phyloP scores from a whole-genome alignment of 2,329 filamentous ascomycete genomes.

The Diaporthe nobilis region DNA sequence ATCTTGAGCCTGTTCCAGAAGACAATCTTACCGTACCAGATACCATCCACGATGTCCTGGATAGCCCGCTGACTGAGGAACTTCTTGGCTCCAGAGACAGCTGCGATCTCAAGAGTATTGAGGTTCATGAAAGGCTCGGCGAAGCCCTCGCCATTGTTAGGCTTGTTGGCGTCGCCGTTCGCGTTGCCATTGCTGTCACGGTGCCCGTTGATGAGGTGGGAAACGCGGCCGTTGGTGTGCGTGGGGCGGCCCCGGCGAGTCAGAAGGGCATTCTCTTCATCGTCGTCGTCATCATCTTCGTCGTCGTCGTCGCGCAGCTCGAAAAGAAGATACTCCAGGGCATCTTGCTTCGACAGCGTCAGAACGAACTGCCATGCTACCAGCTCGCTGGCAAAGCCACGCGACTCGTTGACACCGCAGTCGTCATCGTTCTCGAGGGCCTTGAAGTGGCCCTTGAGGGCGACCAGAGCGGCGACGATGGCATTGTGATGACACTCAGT shows the following conservation, averaged over 20 bases:
- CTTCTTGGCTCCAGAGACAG: constrained; percentile 78
- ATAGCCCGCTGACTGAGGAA: constrained; percentile 79
- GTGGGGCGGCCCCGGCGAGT: constrained; percentile 7
- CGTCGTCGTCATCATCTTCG: neutral
- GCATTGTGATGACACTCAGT: constrained; percentile 35
- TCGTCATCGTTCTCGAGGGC: constrained; percentile 35
- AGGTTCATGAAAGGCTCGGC: constrained; percentile 36
- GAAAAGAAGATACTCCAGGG: constrained; percentile 37
- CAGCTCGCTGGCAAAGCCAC: constrained; percentile 35
- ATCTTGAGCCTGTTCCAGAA: constrained; percentile 80
- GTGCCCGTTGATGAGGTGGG: neutral
- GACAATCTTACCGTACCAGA: constrained; percentile 81
- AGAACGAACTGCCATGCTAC: constrained; percentile 39
- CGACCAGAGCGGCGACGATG: constrained; percentile 32
- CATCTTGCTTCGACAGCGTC: constrained; percentile 34
- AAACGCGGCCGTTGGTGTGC: constrained; percentile 3
- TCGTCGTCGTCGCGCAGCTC: constrained; percentile 32
- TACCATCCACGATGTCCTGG: constrained; percentile 79
- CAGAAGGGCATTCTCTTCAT: constrained; percentile 35
- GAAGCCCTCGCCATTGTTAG: constrained; percentile 35
- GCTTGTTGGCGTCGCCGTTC: neutral
- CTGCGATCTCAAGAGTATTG: constrained; percentile 70
- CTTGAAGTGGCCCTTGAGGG: constrained; percentile 37
- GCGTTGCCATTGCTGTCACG: constrained; percentile 12
- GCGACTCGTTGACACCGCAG: constrained; percentile 33